Conservation (phyloP, 2,329 filamentous ascomycete species). For the Trichoderma sp. region DNA sequence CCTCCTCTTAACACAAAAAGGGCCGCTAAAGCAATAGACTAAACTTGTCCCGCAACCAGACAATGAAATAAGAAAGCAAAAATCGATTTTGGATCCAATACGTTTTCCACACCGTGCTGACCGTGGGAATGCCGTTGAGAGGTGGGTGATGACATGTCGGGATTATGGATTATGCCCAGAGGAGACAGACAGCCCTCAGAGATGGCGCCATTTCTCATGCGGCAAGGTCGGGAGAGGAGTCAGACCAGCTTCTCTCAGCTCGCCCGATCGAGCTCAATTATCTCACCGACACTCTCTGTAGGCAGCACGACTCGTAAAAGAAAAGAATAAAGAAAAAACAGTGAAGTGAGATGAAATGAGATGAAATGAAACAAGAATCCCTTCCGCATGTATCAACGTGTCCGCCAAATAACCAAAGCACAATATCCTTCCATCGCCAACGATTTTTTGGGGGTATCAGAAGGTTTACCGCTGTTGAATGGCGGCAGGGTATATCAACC, state of each 20-base stretch:
- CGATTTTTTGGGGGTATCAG: constrained; percentile 46
- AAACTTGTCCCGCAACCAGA: constrained; percentile 1
- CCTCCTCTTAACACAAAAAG: constrained; percentile 35
- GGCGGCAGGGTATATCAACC: constrained; percentile 32
- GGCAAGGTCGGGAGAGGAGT: constrained; percentile 15
- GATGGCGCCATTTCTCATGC: constrained; percentile 10
- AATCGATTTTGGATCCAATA: neutral
- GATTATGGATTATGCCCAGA: neutral
- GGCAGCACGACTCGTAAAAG: neutral
- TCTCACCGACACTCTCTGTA: constrained; percentile 20
- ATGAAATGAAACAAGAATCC: constrained; percentile 8
- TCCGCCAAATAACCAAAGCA: constrained; percentile 29
- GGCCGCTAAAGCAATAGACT: constrained; percentile 15
- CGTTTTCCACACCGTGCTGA: constrained; percentile 11
- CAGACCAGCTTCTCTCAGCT: constrained; percentile 14
- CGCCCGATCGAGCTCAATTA: constrained; percentile 9
- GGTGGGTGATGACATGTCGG: neutral
- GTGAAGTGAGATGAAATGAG: neutral
- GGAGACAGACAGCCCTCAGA: neutral
- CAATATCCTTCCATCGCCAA: constrained; percentile 34
- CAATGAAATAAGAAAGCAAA: neutral
- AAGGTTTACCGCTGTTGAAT: constrained; percentile 36
- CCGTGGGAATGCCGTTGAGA: neutral
- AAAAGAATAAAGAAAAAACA: neutral
- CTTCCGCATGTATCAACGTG: constrained; percentile 22